Percentiles rank a stretch among this genome's conserved stretches.
Conservation (phyloP, 108 stramenopile genomes). For the Skeletonema grethae region DNA sequence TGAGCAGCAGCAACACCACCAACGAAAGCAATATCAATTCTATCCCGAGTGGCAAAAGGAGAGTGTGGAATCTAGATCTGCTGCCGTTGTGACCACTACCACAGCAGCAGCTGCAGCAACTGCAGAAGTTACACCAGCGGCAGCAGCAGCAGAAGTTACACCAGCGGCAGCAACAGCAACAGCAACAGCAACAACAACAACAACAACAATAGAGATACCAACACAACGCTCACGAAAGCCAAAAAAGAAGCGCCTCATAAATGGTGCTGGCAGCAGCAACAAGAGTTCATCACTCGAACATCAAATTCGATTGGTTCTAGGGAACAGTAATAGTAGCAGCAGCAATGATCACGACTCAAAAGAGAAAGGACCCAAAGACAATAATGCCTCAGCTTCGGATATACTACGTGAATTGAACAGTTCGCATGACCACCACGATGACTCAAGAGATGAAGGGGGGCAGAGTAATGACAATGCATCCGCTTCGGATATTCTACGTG, state of each 20-base stretch:
- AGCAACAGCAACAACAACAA: background rate
- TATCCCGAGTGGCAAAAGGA: background rate
- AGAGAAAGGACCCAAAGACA: background rate
- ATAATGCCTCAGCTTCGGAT: background rate
- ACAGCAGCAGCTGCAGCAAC: no score
- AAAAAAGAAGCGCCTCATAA: background rate
- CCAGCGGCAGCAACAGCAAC: background rate
- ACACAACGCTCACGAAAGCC: background rate
- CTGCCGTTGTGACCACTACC: no score
- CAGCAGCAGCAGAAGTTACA: background rate
- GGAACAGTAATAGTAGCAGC: background rate
- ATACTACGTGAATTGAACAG: background rate
- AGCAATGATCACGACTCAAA: background rate
- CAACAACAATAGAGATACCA: background rate
- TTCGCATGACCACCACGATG: background rate
- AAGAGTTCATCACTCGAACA: background rate
- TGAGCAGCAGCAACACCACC: background rate
- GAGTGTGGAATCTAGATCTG: background rate
- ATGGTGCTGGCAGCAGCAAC: background rate
- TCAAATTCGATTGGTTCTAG: constrained; percentile 1
- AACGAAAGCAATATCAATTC: background rate
- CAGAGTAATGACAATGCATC: background rate
- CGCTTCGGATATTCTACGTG: background rate
- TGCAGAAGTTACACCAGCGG: no score
- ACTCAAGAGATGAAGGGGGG: no score